A percentile compares a stretch with the other conserved stretches of the same genome.
Conservation (phyloP, 805 yeast species). For the Lipomyces starkeyi region DNA sequence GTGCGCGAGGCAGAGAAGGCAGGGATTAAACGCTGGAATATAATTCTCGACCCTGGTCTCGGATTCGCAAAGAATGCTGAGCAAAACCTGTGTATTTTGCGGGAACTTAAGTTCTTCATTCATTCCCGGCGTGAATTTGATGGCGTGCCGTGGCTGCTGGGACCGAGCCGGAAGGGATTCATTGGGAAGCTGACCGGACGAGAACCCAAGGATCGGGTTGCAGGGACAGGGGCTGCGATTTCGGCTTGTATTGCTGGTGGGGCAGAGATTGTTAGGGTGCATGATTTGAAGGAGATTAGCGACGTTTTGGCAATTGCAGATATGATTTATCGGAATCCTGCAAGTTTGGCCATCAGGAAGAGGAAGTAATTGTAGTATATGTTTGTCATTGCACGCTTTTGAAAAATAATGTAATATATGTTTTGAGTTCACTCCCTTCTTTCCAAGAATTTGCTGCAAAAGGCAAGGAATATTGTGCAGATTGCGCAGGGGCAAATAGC, state of each 20-base stretch:
- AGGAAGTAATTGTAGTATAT: background rate
- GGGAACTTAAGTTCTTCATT: conserved; percentile 44
- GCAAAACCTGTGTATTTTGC: conserved; percentile 73
- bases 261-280: conserved; percentile 85
- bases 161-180: conserved; percentile 88
- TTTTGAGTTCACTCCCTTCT: too few species aligned
- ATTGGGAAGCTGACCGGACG: conserved; percentile 73
- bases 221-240: conserved; percentile 78
- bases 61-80: conserved; percentile 88
- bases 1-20: conserved; percentile 59
- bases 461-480: too few species aligned
- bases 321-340: conserved; percentile 52
- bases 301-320: conserved; percentile 70
- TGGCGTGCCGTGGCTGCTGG: conserved; percentile 60
- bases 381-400: background rate
- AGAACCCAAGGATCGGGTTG: conserved; percentile 64
- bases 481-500: too few species aligned
- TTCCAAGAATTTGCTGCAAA: too few species aligned
- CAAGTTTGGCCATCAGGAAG: background rate
- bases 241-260: conserved; percentile 75
- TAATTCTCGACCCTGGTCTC: conserved; percentile 90
- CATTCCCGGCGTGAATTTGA: conserved; percentile 36
- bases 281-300: conserved; percentile 69
- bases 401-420: too few species aligned
- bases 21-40: conserved; percentile 88